Evolutionary conservation across 2,329 filamentous ascomycete species (phyloP).

Genomic region (Cladosporium sp.): DNA sequence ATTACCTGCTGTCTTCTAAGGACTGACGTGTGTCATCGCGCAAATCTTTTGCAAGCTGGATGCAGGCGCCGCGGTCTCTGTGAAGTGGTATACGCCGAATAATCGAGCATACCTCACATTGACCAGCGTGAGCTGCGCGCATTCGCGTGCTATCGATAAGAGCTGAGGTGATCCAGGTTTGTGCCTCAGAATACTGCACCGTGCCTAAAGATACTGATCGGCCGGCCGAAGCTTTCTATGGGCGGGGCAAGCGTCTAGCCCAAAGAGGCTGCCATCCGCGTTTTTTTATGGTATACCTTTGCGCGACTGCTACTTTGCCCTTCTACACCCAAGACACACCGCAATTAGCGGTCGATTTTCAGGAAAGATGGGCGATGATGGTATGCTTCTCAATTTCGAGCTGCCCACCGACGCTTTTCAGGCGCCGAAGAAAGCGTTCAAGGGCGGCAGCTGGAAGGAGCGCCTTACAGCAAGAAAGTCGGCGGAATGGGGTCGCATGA

Average conservation of each 20-base stretch:
- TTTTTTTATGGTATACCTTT: constrained; percentile 2
- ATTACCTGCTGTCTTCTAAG: not conserved
- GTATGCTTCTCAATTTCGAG: constrained; percentile 90
- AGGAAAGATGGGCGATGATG: constrained; percentile 78
- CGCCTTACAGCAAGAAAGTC: constrained; percentile 74
- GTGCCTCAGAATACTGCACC: no score
- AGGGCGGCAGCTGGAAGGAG: constrained; percentile 91
- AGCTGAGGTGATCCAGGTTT: no score
- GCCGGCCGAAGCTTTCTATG: not conserved
- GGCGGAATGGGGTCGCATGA: constrained; percentile 51
- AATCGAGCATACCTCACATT: constrained; percentile 4
- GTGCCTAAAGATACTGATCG: not conserved
- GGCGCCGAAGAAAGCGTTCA: constrained; percentile 65
- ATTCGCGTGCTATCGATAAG: no score
- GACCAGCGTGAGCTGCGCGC: no score
- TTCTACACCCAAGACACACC: not conserved
- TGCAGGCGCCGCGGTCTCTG: not conserved
- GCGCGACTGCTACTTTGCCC: not conserved
- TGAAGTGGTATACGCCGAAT: constrained; percentile 11
- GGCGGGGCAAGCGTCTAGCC: constrained; percentile 4
- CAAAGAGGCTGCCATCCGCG: not conserved
- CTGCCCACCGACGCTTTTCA: constrained; percentile 61
- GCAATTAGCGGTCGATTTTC: not conserved
- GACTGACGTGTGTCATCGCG: not conserved
- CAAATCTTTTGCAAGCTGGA: not conserved